phyloP scores from a whole-genome alignment of 345 rosid genomes.

The Acer yangbiense region DNA sequence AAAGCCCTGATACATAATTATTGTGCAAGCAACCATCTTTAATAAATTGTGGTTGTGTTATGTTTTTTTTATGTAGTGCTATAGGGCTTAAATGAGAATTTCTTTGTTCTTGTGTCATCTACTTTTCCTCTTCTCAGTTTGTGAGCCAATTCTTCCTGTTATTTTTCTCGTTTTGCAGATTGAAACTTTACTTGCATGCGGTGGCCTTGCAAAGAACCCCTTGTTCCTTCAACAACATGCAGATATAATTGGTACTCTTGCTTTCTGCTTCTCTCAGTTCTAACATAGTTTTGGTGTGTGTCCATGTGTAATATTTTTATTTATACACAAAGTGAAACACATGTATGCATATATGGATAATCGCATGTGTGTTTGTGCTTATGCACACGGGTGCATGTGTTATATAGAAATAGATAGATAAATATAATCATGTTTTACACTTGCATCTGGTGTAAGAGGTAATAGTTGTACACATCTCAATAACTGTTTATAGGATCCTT shows the following conservation, averaged over 20 bases:
- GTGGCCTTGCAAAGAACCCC: constrained; percentile 78
- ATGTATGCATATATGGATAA: neutral
- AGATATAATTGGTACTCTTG: constrained; percentile 66
- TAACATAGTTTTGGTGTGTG: neutral
- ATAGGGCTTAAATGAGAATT: constrained; percentile 9
- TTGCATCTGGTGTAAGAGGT: neutral
- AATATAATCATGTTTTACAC: neutral
- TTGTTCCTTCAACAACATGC: constrained; percentile 87
- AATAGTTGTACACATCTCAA: neutral
- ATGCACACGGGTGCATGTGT: neutral
- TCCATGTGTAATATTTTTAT: neutral
- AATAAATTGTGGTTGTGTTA: neutral
- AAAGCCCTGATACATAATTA: neutral
- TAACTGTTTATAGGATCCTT: neutral
- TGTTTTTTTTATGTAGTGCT: constrained; percentile 2
- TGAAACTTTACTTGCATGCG: constrained; percentile 84
- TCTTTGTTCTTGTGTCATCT: neutral
- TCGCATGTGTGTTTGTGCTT: neutral
- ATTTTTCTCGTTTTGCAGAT: constrained; percentile 49
- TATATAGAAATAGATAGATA: neutral
- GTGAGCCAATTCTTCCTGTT: no score
- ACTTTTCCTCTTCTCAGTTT: neutral
- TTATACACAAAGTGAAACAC: neutral
- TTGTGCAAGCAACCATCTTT: neutral
- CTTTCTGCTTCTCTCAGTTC: constrained; percentile 10